Percentiles rank a stretch among this genome's conserved stretches.
These are phyloP conservation scores for Cyclostephanos tholiformis DNA, from an alignment of 108 stramenopile species.

Conservation along the genomic window DNA sequence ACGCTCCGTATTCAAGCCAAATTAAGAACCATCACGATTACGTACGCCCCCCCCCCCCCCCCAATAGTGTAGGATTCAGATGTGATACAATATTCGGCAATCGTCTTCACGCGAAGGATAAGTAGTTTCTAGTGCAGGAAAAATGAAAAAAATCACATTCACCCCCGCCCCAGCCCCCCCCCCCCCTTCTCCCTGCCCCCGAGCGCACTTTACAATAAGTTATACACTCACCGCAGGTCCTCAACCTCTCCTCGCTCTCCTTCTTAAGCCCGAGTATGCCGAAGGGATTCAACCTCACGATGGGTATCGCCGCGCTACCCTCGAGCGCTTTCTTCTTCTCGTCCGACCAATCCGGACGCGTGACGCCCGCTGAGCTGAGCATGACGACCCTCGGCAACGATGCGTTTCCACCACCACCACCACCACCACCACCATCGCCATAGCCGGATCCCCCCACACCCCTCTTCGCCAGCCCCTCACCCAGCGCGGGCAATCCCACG, in stretches of 20 bases:
- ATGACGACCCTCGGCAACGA: conserved; percentile 73
- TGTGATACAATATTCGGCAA: background rate
- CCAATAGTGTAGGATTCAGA: background rate
- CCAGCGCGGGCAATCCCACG: conserved; percentile 68
- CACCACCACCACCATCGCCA: background rate
- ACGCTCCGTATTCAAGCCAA: too few relatives aligned
- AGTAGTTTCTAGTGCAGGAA: too few relatives aligned
- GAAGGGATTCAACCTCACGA: conserved; percentile 92
- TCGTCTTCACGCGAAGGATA: background rate
- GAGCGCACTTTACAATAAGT: too few relatives aligned
- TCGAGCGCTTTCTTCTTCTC: conserved; percentile 62
- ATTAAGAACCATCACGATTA: too few relatives aligned
- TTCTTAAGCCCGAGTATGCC: conserved; percentile 87
- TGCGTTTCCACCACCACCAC: background rate
- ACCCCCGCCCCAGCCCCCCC: too few relatives aligned
- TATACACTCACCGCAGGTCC: conserved; percentile 55
- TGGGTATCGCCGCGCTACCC: conserved; percentile 89
- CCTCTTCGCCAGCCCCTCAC: conserved; percentile 33
- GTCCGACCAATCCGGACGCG: conserved; percentile 71
- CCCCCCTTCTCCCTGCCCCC: background rate
- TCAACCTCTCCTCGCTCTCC: conserved; percentile 71
- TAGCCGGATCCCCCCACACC: background rate
- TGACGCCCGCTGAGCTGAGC: conserved; percentile 81
- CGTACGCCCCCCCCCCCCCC: too few relatives aligned
- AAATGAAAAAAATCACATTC: too few relatives aligned